These are phyloP conservation scores for Diplotaxis tenuifolia DNA, from an alignment of 345 rosid genomes.

Conservation along the genomic window DNA sequence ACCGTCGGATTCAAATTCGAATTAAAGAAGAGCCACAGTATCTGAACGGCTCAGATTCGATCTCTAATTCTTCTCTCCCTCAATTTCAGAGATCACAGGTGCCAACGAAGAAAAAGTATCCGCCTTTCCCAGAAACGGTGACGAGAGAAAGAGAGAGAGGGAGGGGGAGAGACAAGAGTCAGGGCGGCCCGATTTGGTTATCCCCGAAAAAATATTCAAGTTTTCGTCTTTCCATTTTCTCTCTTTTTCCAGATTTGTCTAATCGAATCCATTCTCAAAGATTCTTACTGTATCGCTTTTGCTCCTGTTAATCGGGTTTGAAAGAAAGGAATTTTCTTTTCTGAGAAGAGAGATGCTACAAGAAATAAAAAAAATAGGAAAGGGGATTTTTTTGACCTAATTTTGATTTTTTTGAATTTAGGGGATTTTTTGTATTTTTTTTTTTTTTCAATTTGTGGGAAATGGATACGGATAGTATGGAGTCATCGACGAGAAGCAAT, in stretches of 20 bases:
- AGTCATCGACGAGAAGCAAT: conserved; percentile 55
- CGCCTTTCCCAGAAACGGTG: conserved; percentile 39
- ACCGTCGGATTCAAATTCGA: conserved; percentile 43
- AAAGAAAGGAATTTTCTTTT: conserved; percentile 26
- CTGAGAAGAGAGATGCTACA: conserved; percentile 10
- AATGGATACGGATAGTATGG: conserved; percentile 82
- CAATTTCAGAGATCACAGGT: conserved; percentile 18
- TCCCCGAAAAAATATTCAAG: conserved; percentile 17
- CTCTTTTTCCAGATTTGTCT: conserved; percentile 22
- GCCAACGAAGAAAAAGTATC: conserved; percentile 42
- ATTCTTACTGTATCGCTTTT: conserved; percentile 16
- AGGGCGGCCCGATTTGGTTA: conserved; percentile 33
- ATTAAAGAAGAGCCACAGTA: conserved; percentile 16
- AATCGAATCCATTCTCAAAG: conserved; percentile 24
- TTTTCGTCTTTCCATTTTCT: not conserved
- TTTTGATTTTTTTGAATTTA: conserved; percentile 18
- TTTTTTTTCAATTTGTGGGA: not conserved
- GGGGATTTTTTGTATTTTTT: conserved; percentile 5
- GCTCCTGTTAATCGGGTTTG: conserved; percentile 16
- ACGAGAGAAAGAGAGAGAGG: conserved; percentile 19
- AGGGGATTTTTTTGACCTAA: not conserved
- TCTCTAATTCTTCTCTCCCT: conserved; percentile 19
- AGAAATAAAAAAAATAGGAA: not conserved
- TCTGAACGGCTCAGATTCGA: conserved; percentile 32
- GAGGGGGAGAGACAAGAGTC: not conserved